Evolutionary conservation across 768 basidiomycete species (phyloP), one percentile per base, ranked within the genome.

Genomic region (Mycena pura): DNA sequence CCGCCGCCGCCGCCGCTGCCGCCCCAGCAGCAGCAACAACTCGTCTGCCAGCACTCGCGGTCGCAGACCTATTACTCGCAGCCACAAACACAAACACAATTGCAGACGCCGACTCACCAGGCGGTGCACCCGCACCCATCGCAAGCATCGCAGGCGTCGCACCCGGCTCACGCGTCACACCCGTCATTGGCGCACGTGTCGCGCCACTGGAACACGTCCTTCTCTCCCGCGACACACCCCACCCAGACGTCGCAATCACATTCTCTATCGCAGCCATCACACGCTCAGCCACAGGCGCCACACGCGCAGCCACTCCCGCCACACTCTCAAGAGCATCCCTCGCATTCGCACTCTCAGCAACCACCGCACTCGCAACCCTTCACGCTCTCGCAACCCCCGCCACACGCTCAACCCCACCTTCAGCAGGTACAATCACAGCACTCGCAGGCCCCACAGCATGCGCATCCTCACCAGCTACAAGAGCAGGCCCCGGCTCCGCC

Each of bases 41-140:
- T 57, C 5, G 24, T 38, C 34, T 51, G 44, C 10, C 44, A 45
- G 36, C 69, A 67, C 15, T 38, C 49, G 43, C 59, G 47, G 17
- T 43, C 52, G 6, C 45, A 41, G n/a, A n/a, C 36, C 38, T 53
- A 54, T 14, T 74, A 65, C 19, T 66, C 65, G n/a, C n/a, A n/a
- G n/a, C 6, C 49, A 45, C 50, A 61, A 24, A 63, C 67, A n/a
- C 63, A 67, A 7, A 54, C 57, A 11, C 74, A 65, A 19, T 66
- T 64, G n/a, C 65, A 65, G 38, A 29, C 61, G 31, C 25, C n/a
- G n/a, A n/a, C n/a, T n/a, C n/a, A n/a, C n/a, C 68, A 48, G 13
- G 39, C 57, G n/a, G n/a, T n/a, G 36, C 60, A 63, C n/a, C 6
- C 55, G 17, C 50, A 64, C 19, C 38, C 61, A 25, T 28, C 38